A percentile compares a stretch with the other conserved stretches of the same genome.
These are phyloP conservation scores for Xylaria cubensis DNA, from an alignment of 495 filamentous ascomycete genomes.

Conservation along the genomic window DNA sequence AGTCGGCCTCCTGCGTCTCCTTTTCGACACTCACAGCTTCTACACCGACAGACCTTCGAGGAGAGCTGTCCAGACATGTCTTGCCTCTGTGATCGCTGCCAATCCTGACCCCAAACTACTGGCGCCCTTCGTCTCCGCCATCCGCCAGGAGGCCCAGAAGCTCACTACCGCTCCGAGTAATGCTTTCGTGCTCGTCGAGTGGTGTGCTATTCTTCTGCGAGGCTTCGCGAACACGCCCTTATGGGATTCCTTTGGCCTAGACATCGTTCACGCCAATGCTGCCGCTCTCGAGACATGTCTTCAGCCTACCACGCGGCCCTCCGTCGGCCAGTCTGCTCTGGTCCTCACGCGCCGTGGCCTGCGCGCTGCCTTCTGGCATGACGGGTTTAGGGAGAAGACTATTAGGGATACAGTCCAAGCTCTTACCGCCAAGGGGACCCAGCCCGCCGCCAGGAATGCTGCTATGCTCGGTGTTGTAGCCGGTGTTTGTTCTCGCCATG, in stretches of 20 bases:
- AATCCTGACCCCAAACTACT: constrained; percentile 60
- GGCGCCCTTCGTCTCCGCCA: constrained; percentile 62
- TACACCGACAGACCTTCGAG: constrained; percentile 87
- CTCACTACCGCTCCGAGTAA: constrained; percentile 74
- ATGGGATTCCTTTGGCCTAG: constrained; percentile 71
- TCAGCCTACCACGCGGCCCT: constrained; percentile 62
- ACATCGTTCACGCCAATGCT: constrained; percentile 66
- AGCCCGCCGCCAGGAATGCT: constrained; percentile 71
- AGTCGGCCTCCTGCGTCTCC: constrained; percentile 63
- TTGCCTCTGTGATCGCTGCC: constrained; percentile 66
- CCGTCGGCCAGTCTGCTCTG: constrained; percentile 69
- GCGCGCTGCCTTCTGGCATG: constrained; percentile 67
- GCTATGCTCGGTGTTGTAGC: constrained; percentile 81
- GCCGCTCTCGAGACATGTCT: constrained; percentile 79
- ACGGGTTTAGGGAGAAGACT: constrained; percentile 61
- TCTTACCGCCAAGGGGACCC: constrained; percentile 69
- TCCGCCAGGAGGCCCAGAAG: constrained; percentile 73
- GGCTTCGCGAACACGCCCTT: constrained; percentile 56
- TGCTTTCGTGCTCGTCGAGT: constrained; percentile 89
- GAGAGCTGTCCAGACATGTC: constrained; percentile 76
- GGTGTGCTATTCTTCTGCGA: constrained; percentile 79
- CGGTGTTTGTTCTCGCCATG: constrained; percentile 78
- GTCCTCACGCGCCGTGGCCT: constrained; percentile 76
- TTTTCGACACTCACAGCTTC: constrained; percentile 85
- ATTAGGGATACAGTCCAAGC: constrained; percentile 68